phyloP scores from a whole-genome alignment of 306 rosid genomes.

The Lithocarpus polystachyus region DNA sequence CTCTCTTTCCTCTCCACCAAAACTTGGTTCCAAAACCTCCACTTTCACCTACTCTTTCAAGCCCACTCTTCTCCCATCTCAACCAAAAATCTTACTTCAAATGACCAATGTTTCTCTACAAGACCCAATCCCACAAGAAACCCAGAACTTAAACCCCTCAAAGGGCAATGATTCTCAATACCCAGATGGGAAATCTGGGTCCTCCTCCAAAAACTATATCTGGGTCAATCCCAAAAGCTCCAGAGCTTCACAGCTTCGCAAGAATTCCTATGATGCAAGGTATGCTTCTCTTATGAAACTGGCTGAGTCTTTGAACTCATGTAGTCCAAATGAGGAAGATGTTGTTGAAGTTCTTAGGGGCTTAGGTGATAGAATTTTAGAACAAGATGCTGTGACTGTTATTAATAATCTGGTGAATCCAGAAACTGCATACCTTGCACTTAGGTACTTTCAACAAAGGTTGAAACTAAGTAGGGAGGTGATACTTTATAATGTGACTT shows the following conservation, averaged over 20 bases:
- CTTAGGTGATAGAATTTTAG: slow-evolving; percentile 40
- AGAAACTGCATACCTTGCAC: slow-evolving; percentile 49
- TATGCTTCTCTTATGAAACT: slow-evolving; percentile 43
- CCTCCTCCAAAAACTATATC: slow-evolving; percentile 44
- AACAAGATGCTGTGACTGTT: slow-evolving; percentile 52
- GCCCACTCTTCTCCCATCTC: slow-evolving; percentile 21
- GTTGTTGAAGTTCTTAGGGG: slow-evolving; percentile 38
- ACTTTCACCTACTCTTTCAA: slow-evolving; percentile 17
- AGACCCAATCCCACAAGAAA: slow-evolving; percentile 35
- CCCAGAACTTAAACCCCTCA: slow-evolving; percentile 17
- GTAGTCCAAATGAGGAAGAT: slow-evolving; percentile 37
- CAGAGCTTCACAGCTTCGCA: slow-evolving; percentile 65
- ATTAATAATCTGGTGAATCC: slow-evolving; percentile 56
- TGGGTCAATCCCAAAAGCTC: slow-evolving; percentile 95
- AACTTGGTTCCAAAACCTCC: slow-evolving; percentile 19
- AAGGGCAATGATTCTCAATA: slow-evolving; percentile 9
- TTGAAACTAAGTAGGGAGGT: slow-evolving; percentile 35
- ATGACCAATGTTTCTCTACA: slow-evolving; percentile 57
- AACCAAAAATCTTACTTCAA: slow-evolving; percentile 41
- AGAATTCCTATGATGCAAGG: slow-evolving; percentile 59
- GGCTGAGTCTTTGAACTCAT: slow-evolving; percentile 57
- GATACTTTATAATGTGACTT: slow-evolving; percentile 64
- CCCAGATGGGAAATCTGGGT: slow-evolving; percentile 37
- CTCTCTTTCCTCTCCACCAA: slow-evolving; percentile 25
- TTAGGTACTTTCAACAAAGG: slow-evolving; percentile 44